Evolutionary conservation across 306 rosid genomes (phyloP).

Genomic region (Fagus crenata): DNA sequence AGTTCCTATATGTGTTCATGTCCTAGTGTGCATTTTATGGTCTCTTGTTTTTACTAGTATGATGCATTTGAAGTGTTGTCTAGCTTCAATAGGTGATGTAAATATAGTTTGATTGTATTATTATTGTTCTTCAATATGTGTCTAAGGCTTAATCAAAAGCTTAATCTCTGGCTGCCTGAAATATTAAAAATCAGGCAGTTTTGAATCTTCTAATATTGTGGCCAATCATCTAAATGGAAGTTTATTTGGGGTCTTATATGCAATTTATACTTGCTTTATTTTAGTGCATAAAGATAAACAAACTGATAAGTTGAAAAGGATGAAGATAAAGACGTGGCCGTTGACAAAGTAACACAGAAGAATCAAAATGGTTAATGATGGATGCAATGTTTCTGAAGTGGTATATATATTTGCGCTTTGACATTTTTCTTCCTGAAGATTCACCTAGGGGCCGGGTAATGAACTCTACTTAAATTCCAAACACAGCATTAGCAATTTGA

Average conservation of each 20-base stretch:
- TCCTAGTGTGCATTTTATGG: conserved; percentile 18
- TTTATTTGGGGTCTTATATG: neutral
- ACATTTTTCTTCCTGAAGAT: no score
- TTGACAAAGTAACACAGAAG: conserved; percentile 1
- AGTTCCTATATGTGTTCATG: neutral
- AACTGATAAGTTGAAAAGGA: neutral
- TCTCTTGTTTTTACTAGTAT: conserved; percentile 17
- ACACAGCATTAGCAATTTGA: no score
- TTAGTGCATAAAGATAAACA: neutral
- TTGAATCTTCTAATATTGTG: neutral
- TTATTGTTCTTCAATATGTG: conserved; percentile 41
- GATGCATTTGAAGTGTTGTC: conserved; percentile 21
- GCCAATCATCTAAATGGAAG: neutral
- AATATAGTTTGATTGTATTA: conserved; percentile 32
- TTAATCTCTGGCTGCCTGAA: conserved; percentile 37
- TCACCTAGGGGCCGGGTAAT: no score
- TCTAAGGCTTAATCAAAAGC: conserved; percentile 31
- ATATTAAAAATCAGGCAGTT: conserved; percentile 15
- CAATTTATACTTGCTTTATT: neutral
- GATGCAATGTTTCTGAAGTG: neutral
- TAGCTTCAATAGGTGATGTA: conserved; percentile 37
- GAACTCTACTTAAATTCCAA: no score
- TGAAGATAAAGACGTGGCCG: neutral
- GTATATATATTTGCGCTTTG: no score
- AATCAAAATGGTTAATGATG: neutral